Evolutionary conservation across 257 asterid species (phyloP).

Genomic region (Prunella vulgaris): DNA sequence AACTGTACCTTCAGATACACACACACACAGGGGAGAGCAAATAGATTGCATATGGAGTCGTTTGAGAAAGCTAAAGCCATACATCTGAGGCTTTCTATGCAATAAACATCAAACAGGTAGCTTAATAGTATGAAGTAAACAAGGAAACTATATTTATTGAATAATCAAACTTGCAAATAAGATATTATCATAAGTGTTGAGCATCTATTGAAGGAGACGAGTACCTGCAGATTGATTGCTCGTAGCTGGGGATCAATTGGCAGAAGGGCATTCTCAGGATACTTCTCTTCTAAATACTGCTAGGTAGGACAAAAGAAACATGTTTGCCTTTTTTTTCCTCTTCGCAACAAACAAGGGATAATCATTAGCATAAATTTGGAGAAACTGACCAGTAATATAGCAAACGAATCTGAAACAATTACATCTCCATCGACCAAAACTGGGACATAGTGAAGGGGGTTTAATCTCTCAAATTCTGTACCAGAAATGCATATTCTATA

Average conservation of each 20-base stretch:
- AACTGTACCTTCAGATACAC: background rate
- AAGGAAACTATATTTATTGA: background rate
- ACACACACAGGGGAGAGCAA: no score
- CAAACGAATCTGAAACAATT: conserved; percentile 64
- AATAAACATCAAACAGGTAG: no score
- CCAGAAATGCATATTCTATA: conserved; percentile 12
- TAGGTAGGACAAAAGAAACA: background rate
- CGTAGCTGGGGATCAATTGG: conserved; percentile 59
- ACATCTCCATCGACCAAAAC: conserved; percentile 75
- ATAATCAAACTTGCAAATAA: background rate
- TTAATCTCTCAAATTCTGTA: conserved; percentile 76
- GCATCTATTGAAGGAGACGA: no score
- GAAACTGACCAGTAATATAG: conserved; percentile 42
- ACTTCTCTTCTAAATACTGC: conserved; percentile 77
- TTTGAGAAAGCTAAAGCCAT: background rate
- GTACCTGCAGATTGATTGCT: conserved; percentile 70
- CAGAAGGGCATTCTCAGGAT: conserved; percentile 48
- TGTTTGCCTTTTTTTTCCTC: background rate
- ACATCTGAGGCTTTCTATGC: no score
- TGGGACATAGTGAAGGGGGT: conserved; percentile 70
- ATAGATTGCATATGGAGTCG: background rate
- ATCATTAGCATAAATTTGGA: background rate
- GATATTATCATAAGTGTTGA: no score
- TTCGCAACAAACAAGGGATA: background rate
- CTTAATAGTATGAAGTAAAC: background rate